Percentiles rank a stretch among this genome's conserved stretches.
These are phyloP conservation scores for Rhizopus stolonifer DNA, from an alignment of 371 early-diverging fungal species.

Conservation along the genomic window DNA sequence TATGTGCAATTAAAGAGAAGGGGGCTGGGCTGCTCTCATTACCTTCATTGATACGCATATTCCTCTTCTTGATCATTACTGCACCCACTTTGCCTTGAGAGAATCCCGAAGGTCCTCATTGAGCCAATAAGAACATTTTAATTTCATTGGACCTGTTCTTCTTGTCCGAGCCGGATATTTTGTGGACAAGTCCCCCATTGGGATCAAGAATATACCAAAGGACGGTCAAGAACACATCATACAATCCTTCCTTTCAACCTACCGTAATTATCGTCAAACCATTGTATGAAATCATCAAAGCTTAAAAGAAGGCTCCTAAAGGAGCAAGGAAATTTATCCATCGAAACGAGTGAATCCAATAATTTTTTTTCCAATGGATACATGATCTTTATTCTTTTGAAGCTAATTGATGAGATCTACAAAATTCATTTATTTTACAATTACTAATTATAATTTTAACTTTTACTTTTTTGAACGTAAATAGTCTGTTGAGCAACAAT, in stretches of 20 bases:
- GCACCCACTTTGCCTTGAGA: too few species aligned
- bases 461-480: neutral
- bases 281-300: neutral
- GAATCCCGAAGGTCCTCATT: too few species aligned
- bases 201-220: neutral
- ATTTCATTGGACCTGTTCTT: too few species aligned
- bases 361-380: neutral
- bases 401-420: neutral
- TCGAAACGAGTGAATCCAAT: neutral
- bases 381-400: neutral
- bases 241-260: slow-evolving; percentile 1
- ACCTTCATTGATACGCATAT: too few species aligned
- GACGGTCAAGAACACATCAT: neutral
- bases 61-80: too few species aligned
- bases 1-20: slow-evolving; percentile 1
- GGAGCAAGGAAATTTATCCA: neutral
- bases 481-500: slow-evolving; percentile 17
- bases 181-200: neutral
- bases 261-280: neutral
- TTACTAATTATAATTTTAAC: neutral
- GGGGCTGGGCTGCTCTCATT: neutral
- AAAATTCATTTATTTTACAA: too few species aligned
- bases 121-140: too few species aligned
- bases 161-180: neutral
- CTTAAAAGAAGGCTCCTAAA: too few species aligned